Conservation (phyloP, 1,284 basidiomycete genomes). For the Sanghuangporus weigelae region DNA sequence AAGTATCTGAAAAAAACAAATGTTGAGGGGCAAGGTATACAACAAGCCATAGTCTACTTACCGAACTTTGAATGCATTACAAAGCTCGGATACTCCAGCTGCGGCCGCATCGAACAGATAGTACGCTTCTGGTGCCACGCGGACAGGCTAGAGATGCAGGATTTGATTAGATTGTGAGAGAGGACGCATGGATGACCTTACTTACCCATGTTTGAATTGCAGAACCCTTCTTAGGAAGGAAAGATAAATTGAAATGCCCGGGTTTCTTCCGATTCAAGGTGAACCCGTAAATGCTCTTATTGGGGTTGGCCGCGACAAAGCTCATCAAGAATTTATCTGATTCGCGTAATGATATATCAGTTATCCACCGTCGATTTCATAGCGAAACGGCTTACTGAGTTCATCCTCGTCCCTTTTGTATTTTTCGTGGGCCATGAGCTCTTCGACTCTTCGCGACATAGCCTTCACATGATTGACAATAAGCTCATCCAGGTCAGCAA, state of each 20-base stretch:
- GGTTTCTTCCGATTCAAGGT: slow-evolving; percentile 86
- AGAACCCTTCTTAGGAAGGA: slow-evolving; percentile 88
- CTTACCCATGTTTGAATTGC: slow-evolving; percentile 89
- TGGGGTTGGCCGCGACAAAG: slow-evolving; percentile 89
- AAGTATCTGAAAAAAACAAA: slow-evolving; percentile 48
- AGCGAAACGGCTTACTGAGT: slow-evolving; percentile 59
- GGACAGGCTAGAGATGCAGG: slow-evolving; percentile 61
- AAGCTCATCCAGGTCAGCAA: slow-evolving; percentile 95
- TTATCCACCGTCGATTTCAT: slow-evolving; percentile 7
- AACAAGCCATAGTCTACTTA: slow-evolving; percentile 30
- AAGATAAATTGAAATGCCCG: slow-evolving; percentile 91
- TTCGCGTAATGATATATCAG: background rate
- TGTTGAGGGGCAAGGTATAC: slow-evolving; percentile 19
- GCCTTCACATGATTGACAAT: slow-evolving; percentile 97
- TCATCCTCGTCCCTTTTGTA: slow-evolving; percentile 91
- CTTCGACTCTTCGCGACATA: slow-evolving; percentile 91
- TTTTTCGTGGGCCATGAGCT: slow-evolving; percentile 94
- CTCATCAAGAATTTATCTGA: slow-evolving; percentile 86
- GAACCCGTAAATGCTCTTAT: slow-evolving; percentile 95
- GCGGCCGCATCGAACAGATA: slow-evolving; percentile 85
- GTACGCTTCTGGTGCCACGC: slow-evolving; percentile 87
- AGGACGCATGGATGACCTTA: background rate
- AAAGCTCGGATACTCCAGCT: slow-evolving; percentile 85
- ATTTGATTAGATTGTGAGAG: background rate
- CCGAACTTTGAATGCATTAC: slow-evolving; percentile 94